These are phyloP conservation scores for Termitomyces sp. DNA, from an alignment of 768 basidiomycete genomes.

Conservation along the genomic window DNA sequence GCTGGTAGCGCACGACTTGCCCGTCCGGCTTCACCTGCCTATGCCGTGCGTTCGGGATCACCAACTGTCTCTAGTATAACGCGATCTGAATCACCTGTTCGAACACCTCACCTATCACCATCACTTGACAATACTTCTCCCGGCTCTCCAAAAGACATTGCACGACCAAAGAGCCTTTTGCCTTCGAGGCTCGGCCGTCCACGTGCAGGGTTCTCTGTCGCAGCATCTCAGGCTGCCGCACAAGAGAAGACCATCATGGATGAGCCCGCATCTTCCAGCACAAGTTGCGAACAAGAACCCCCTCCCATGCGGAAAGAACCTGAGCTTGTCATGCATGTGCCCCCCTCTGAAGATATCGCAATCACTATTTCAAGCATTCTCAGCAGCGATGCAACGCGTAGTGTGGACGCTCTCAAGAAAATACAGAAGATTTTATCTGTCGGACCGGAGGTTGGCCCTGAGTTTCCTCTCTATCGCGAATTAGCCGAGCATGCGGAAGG, in stretches of 20 bases:
- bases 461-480: slow-evolving; percentile 68
- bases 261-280: background rate
- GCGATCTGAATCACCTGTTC: slow-evolving; percentile 39
- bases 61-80: slow-evolving; percentile 28
- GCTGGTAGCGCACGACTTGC: slow-evolving; percentile 26
- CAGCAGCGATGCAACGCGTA: slow-evolving; percentile 77
- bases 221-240: slow-evolving; percentile 8
- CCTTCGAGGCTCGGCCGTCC: slow-evolving; percentile 74
- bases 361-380: slow-evolving; percentile 85
- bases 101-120: slow-evolving; percentile 24
- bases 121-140: slow-evolving; percentile 19
- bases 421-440: slow-evolving; percentile 82
- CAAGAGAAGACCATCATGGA: slow-evolving; percentile 23
- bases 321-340: slow-evolving; percentile 26
- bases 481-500: slow-evolving; percentile 76
- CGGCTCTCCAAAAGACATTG: slow-evolving; percentile 38
- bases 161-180: slow-evolving; percentile 60
- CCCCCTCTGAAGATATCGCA: slow-evolving; percentile 56
- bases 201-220: slow-evolving; percentile 39
- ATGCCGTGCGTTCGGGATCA: slow-evolving; percentile 31
- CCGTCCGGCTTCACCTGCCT: slow-evolving; percentile 46
- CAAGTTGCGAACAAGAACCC: slow-evolving; percentile 1
- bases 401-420: slow-evolving; percentile 91
- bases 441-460: slow-evolving; percentile 66
- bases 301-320: slow-evolving; percentile 1